These are phyloP conservation scores for Chalciporus chontae DNA, from an alignment of 768 basidiomycete genomes.

Conservation along the genomic window DNA sequence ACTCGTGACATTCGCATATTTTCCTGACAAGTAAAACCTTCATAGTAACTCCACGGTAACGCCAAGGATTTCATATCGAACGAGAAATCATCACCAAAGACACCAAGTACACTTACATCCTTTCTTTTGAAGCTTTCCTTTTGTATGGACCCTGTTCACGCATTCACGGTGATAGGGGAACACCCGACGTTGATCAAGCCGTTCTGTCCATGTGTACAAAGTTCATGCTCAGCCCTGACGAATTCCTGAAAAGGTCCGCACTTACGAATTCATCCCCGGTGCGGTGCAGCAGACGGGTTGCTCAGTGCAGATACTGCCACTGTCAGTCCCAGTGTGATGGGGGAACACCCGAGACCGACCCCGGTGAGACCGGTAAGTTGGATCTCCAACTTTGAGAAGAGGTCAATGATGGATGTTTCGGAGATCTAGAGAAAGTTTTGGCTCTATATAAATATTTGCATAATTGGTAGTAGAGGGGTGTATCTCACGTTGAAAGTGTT, in stretches of 20 bases:
- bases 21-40: too few relatives aligned
- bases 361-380: not conserved
- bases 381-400: not conserved
- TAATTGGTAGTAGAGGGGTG: not conserved
- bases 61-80: too few relatives aligned
- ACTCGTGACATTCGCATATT: too few relatives aligned
- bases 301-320: constrained; percentile 18
- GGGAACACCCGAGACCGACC: constrained; percentile 37
- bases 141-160: not conserved
- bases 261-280: constrained; percentile 42
- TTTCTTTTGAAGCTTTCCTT: too few relatives aligned
- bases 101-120: too few relatives aligned
- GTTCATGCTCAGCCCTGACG: not conserved
- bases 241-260: not conserved
- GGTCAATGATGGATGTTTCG: not conserved
- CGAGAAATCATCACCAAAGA: too few relatives aligned
- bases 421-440: not conserved
- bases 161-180: constrained; percentile 1
- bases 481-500: not conserved
- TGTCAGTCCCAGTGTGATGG: constrained; percentile 34
- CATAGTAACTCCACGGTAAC: too few relatives aligned
- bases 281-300: constrained; percentile 45
- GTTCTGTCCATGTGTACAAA: not conserved
- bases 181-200: constrained; percentile 5
- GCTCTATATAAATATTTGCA: not conserved